Conservation (phyloP, 192 early-diverging fungal species). For the Physocladia obscura region DNA sequence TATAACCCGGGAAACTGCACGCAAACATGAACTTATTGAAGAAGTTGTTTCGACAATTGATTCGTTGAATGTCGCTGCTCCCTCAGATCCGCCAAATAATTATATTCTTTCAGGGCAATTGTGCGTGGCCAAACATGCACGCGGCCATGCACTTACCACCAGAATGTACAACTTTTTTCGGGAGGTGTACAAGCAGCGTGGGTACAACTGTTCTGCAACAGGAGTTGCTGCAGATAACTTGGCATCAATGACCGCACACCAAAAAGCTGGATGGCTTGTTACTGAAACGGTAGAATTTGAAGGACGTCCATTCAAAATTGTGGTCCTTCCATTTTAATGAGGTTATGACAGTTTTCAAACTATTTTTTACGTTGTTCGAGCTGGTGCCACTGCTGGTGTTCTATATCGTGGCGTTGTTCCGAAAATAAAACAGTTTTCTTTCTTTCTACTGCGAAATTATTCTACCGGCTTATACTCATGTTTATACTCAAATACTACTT, state of each 20-base stretch:
- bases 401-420: no score
- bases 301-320: no score
- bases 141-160: conserved; percentile 19
- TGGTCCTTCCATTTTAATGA: no score
- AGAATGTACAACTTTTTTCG: conserved; percentile 19
- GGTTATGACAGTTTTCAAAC: no score
- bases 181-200: neutral
- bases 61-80: neutral
- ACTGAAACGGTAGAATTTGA: no score
- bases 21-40: conserved; percentile 13
- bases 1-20: neutral
- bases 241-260: neutral
- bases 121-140: conserved; percentile 31
- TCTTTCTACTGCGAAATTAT: no score
- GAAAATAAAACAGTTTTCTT: no score
- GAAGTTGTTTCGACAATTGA: conserved; percentile 20
- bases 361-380: no score
- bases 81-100: neutral
- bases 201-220: neutral
- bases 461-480: no score
- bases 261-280: conserved; percentile 18
- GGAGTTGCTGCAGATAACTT: neutral
- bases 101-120: conserved; percentile 31
- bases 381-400: no score
- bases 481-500: no score